Evolutionary conservation across 2,329 filamentous ascomycete genomes (phyloP), one percentile per base, ranked within the genome.

Genomic region (Xylariaceae sp.): DNA sequence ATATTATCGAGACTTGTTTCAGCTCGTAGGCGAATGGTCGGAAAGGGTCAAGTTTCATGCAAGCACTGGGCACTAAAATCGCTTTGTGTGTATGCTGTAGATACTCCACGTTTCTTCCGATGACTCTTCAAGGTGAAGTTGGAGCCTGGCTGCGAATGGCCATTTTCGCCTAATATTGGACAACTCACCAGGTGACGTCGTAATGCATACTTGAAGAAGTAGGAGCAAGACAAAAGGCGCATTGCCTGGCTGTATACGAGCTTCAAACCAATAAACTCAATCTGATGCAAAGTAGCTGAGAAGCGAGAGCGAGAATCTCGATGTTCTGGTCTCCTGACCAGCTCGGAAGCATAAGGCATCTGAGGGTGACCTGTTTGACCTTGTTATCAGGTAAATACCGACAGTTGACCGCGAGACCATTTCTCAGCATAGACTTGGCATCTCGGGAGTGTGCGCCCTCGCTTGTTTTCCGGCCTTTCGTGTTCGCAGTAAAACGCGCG

Each of bases 11-110:
- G 64, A 63, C 62, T 48, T 67, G 67, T 69, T 69, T 69, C 67
- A 69, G 65, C 56, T 43, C 43, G 44, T 62, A 66, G 60, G 63
- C 64, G 64, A 68, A 57, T 63, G 53, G 58, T 59, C 61, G 36
- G 60, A 63, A 62, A 61, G 57, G 64, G 67, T 61, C 63, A 65
- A 63, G 65, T 63, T 66, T 69, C 56, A 69, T 66, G 64, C 66
- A 60, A 62, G 54, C 66, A 64, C 47, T 53, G 48, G 52, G 58
- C 58, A 61, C 46, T 44, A 55, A 61, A 28, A 53, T 34, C 29
- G 47, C 36, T 46, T 49, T 39, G 31, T 54, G 56, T 41, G 53
- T 50, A 31, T 53, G n/a, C n/a, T n/a, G n/a, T n/a, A n/a, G n/a
- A n/a, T n/a, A n/a, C n/a, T 53, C 57, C 57, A 58, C 58, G 29